phyloP scores from a whole-genome alignment of 768 basidiomycete genomes.

The Hirschioporus abietinus region DNA sequence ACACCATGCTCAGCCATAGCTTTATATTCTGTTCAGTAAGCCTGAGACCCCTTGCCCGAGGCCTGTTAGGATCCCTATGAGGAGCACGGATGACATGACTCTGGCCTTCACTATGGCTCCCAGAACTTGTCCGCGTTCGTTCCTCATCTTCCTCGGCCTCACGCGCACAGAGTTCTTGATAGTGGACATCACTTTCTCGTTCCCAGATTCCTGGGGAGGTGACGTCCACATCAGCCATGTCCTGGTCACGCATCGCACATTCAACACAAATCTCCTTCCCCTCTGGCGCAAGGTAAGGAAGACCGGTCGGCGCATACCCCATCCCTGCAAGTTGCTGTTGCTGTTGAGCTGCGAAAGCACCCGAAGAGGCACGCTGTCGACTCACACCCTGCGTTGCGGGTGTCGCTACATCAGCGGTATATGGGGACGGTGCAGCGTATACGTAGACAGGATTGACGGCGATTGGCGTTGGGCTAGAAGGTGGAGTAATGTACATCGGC shows the following conservation, averaged over 20 bases:
- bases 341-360: background rate
- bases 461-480: slow-evolving; percentile 44
- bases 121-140: slow-evolving; percentile 23
- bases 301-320: background rate
- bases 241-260: slow-evolving; percentile 97
- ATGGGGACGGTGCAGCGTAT: slow-evolving; percentile 39
- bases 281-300: background rate
- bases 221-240: slow-evolving; percentile 95
- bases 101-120: slow-evolving; percentile 4
- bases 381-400: slow-evolving; percentile 36
- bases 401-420: background rate
- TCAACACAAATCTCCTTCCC: slow-evolving; percentile 79
- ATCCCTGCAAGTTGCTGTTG: background rate
- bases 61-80: slow-evolving; percentile 52
- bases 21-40: slow-evolving; percentile 76
- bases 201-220: slow-evolving; percentile 86
- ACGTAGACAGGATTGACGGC: slow-evolving; percentile 49
- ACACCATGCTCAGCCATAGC: slow-evolving; percentile 72
- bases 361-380: background rate
- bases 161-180: slow-evolving; percentile 66
- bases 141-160: slow-evolving; percentile 65
- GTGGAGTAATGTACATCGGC: slow-evolving; percentile 68
- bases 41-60: slow-evolving; percentile 58
- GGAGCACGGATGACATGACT: slow-evolving; percentile 16
- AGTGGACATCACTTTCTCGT: slow-evolving; percentile 78